Conservation (phyloP, 75 land plant genomes). For the Isoetes taiwanensis region DNA sequence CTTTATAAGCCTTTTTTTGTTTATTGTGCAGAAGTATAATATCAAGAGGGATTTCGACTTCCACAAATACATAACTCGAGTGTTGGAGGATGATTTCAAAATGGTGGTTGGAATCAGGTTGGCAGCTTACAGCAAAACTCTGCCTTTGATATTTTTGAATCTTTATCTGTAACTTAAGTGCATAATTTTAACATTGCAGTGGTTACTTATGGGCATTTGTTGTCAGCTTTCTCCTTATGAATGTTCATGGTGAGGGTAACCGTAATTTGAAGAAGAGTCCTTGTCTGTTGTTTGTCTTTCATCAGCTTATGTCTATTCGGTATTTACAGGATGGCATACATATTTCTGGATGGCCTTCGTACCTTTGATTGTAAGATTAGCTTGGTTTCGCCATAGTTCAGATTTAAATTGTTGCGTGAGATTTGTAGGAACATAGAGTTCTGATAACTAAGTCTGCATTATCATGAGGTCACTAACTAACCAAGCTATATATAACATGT, state of each 20-base stretch:
- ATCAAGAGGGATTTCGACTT: not conserved
- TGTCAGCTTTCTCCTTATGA: slow-evolving; percentile 48
- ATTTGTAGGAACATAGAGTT: too few relatives aligned
- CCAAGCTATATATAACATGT: too few relatives aligned
- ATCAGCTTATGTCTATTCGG: not conserved
- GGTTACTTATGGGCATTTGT: slow-evolving; percentile 54
- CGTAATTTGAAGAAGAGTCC: not conserved
- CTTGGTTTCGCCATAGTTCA: not conserved
- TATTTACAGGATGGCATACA: slow-evolving; percentile 50
- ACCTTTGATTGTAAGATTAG: slow-evolving; percentile 59
- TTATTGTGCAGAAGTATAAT: not conserved
- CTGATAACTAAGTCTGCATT: too few relatives aligned
- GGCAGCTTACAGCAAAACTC: too few relatives aligned
- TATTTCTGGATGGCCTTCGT: slow-evolving; percentile 48
- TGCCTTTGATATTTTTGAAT: too few relatives aligned
- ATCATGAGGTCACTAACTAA: too few relatives aligned
- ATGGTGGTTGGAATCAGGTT: slow-evolving; percentile 84
- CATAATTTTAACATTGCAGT: too few relatives aligned
- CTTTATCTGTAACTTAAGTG: too few relatives aligned
- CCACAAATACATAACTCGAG: not conserved
- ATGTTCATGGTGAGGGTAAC: slow-evolving; percentile 45
- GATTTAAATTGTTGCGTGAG: not conserved
- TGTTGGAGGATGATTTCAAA: slow-evolving; percentile 81
- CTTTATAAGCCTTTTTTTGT: not conserved
- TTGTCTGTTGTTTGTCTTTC: not conserved